phyloP scores from a whole-genome alignment of 306 rosid species.

The Castanea mollissima region DNA sequence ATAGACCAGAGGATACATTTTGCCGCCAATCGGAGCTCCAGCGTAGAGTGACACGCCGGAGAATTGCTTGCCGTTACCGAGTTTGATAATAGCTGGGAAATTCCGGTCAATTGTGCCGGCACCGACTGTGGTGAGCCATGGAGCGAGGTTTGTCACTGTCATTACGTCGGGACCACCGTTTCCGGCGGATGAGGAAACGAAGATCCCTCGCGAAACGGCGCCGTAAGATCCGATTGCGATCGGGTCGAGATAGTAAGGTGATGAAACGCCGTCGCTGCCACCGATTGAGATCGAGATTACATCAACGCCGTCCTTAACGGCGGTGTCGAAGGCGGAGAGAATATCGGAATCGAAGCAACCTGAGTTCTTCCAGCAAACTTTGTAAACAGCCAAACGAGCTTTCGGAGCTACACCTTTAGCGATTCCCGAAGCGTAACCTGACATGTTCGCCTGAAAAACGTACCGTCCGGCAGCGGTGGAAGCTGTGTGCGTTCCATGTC shows the following conservation, averaged over 20 bases:
- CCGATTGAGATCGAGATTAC: constrained; percentile 86
- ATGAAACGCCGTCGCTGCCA: constrained; percentile 69
- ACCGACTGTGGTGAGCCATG: constrained; percentile 88
- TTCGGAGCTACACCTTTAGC: constrained; percentile 93
- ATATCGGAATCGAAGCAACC: constrained; percentile 94
- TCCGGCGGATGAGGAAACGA: constrained; percentile 79
- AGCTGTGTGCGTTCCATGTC: constrained; percentile 94
- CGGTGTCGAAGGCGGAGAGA: constrained; percentile 69
- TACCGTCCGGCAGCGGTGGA: constrained; percentile 84
- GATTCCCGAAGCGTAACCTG: constrained; percentile 77
- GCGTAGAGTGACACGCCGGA: constrained; percentile 71
- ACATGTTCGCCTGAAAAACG: constrained; percentile 66
- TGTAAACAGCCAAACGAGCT: constrained; percentile 74
- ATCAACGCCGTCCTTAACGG: constrained; percentile 79
- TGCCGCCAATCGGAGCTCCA: constrained; percentile 57
- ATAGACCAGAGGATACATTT: constrained; percentile 65
- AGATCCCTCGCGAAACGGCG: constrained; percentile 68
- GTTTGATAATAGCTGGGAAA: constrained; percentile 63
- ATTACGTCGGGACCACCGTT: constrained; percentile 80
- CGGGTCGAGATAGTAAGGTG: constrained; percentile 85
- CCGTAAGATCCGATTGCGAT: constrained; percentile 88
- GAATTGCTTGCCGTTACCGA: constrained; percentile 63
- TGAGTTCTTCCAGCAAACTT: constrained; percentile 83
- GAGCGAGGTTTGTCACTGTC: constrained; percentile 80
- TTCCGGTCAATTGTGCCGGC: constrained; percentile 88